These are phyloP conservation scores for Ligustrum vulgare DNA, from an alignment of 257 asterid species.

Conservation along the genomic window DNA sequence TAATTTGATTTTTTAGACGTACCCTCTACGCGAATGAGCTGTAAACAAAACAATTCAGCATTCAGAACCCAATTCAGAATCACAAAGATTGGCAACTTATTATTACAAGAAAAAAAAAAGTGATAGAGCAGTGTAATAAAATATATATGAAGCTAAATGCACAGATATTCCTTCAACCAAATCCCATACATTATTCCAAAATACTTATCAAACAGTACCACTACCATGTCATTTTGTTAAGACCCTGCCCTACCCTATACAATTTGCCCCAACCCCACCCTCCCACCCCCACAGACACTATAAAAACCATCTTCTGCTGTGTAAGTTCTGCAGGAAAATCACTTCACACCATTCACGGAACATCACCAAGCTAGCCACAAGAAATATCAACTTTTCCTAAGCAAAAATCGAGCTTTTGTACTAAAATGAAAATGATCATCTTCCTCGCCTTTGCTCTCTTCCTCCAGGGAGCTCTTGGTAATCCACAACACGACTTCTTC, in stretches of 20 bases:
- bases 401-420: neutral
- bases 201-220: neutral
- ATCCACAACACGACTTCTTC: neutral
- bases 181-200: neutral
- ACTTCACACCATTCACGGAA: neutral
- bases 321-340: neutral
- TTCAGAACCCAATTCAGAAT: neutral
- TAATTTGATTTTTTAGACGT: neutral
- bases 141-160: neutral
- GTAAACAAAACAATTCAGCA: neutral
- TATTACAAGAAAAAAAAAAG: no score
- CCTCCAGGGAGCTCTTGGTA: constrained; percentile 14
- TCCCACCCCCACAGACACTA: neutral
- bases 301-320: neutral
- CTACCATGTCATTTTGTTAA: neutral
- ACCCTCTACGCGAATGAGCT: neutral
- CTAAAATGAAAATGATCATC: neutral
- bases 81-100: neutral
- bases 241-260: neutral
- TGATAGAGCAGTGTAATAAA: no score
- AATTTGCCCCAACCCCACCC: no score
- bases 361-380: neutral
- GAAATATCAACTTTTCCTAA: neutral
- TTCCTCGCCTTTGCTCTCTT: neutral
- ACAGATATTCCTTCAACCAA: neutral